A percentile compares a stretch with the other conserved stretches of the same genome.
Conservation (phyloP, 2,329 filamentous ascomycete species). For the Stemphylium lycopersici region DNA sequence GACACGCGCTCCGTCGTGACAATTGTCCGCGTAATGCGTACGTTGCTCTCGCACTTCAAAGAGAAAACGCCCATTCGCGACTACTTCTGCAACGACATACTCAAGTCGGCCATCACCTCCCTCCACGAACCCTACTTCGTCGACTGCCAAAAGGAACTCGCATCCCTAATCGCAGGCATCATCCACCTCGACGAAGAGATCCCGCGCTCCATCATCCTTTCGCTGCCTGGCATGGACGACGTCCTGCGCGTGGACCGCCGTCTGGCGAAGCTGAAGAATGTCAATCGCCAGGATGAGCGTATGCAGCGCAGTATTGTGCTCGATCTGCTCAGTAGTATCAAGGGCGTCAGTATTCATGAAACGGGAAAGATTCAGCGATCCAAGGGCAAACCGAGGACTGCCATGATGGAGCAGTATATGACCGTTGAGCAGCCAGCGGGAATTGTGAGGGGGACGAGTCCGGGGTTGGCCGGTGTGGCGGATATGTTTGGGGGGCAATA, state of each 20-base stretch:
- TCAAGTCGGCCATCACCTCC: conserved; percentile 87
- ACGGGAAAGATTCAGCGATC: conserved; percentile 75
- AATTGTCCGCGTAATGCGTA: conserved; percentile 84
- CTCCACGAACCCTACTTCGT: conserved; percentile 97
- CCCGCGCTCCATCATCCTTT: conserved; percentile 76
- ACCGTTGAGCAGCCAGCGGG: conserved; percentile 48
- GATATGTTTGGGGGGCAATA: conserved; percentile 51
- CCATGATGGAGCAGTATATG: conserved; percentile 50
- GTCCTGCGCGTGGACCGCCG: conserved; percentile 66
- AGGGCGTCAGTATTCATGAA: conserved; percentile 91
- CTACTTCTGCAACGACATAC: conserved; percentile 86
- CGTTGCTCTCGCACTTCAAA: conserved; percentile 79
- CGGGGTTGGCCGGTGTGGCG: conserved; percentile 52
- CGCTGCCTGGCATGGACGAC: conserved; percentile 76
- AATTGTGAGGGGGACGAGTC: conserved; percentile 49
- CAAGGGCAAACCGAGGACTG: conserved; percentile 39
- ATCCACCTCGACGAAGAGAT: conserved; percentile 77
- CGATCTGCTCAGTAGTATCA: conserved; percentile 81
- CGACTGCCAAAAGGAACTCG: conserved; percentile 91
- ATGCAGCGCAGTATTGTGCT: conserved; percentile 82
- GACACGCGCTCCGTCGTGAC: conserved; percentile 88
- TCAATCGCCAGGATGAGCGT: conserved; percentile 64
- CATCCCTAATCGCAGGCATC: conserved; percentile 84
- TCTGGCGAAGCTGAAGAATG: conserved; percentile 45
- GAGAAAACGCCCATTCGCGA: conserved; percentile 70